phyloP scores from a whole-genome alignment of 805 yeast species.

The Candida qinlingensis region DNA sequence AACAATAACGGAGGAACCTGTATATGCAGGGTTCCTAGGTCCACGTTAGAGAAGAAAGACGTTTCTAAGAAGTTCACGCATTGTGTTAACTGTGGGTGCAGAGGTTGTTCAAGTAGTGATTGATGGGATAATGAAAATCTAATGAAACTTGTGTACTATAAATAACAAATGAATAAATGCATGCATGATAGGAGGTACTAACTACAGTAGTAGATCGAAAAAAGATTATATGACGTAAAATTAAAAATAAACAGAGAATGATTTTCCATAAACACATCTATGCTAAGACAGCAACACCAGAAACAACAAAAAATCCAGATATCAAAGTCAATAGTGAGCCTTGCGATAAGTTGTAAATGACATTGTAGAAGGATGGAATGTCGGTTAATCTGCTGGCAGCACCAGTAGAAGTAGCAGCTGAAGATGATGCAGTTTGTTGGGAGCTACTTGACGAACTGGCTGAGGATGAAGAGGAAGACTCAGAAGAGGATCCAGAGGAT shows the following conservation, averaged over 20 bases:
- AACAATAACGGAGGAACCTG: conserved; percentile 66
- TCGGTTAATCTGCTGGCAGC: conserved; percentile 19
- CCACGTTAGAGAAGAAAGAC: conserved; percentile 36
- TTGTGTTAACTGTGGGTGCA: conserved; percentile 81
- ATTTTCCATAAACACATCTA: background rate
- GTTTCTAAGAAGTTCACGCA: conserved; percentile 33
- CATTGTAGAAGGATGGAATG: conserved; percentile 18
- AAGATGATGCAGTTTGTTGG: conserved; percentile 15
- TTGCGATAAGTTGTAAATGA: conserved; percentile 6
- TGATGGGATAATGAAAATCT: conserved; percentile 21
- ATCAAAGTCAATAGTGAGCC: conserved; percentile 4
- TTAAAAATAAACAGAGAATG: background rate
- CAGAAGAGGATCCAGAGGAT: conserved; percentile 17
- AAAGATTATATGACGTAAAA: conserved; percentile 1
- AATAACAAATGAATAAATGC: background rate
- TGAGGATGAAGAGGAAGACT: conserved; percentile 23
- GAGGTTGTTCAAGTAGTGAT: conserved; percentile 77
- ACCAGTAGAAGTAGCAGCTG: conserved; percentile 23
- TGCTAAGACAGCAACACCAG: conserved; percentile 12
- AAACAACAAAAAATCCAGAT: conserved; percentile 6
- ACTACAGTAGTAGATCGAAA: no score
- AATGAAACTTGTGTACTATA: background rate
- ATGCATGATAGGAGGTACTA: no score
- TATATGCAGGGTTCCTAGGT: conserved; percentile 79
- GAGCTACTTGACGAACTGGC: conserved; percentile 19